Conservation (phyloP, 164 flowering plant species). For the Annona squamosa region DNA sequence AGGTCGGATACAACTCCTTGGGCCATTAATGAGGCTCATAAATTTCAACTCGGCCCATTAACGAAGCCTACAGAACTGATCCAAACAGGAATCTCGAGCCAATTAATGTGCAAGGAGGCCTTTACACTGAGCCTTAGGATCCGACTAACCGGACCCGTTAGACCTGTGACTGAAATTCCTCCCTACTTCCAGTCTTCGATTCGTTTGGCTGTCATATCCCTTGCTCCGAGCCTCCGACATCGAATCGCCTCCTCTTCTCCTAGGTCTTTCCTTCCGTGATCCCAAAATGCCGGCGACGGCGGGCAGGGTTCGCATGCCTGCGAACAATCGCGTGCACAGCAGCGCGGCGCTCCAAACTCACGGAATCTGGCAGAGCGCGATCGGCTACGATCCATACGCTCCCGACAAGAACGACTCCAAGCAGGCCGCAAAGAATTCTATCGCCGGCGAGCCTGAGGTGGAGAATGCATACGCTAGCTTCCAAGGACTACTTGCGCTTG, state of each 20-base stretch:
- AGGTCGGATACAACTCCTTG: no score
- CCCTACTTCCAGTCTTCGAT: not conserved
- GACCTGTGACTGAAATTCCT: not conserved
- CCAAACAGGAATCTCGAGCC: no score
- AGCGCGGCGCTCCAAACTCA: slow-evolving; percentile 98
- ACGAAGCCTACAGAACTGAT: no score
- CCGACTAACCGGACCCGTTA: no score
- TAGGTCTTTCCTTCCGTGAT: not conserved
- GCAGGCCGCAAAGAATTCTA: slow-evolving; percentile 20
- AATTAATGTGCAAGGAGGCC: no score
- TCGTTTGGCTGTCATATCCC: not conserved
- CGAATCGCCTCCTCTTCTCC: not conserved
- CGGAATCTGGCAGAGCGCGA: slow-evolving; percentile 99
- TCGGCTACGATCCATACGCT: slow-evolving; percentile 93
- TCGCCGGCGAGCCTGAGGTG: slow-evolving; percentile 45
- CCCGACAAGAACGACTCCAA: slow-evolving; percentile 73
- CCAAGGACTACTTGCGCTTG: slow-evolving; percentile 86
- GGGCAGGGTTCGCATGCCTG: slow-evolving; percentile 99
- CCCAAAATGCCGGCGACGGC: slow-evolving; percentile 97
- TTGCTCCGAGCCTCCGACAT: no score
- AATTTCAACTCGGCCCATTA: no score
- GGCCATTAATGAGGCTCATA: no score
- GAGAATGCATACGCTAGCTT: slow-evolving; percentile 87
- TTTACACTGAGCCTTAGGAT: no score
- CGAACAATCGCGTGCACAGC: slow-evolving; percentile 97